These are phyloP conservation scores for Penicillium freii DNA, from an alignment of 2,329 filamentous ascomycete genomes.

Conservation along the genomic window DNA sequence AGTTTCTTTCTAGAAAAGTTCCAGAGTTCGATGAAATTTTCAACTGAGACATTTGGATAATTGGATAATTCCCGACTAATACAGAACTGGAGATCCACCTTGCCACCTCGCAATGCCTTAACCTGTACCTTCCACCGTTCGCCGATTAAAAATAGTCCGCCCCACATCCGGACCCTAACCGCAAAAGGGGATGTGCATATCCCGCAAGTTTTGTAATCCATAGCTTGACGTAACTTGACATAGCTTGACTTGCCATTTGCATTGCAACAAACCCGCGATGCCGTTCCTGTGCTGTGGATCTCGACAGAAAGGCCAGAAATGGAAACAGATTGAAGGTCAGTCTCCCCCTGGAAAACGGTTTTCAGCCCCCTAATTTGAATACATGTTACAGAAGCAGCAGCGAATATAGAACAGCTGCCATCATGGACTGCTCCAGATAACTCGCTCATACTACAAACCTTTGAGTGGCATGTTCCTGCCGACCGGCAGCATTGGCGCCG, in stretches of 20 bases:
- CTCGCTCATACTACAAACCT: constrained; percentile 63
- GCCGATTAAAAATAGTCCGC: not conserved
- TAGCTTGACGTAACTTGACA: not conserved
- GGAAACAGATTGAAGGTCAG: constrained; percentile 6
- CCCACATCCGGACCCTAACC: not conserved
- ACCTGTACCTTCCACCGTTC: not conserved
- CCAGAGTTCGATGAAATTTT: not conserved
- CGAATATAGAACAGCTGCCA: constrained; percentile 27
- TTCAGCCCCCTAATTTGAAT: not conserved
- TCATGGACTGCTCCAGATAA: constrained; percentile 38
- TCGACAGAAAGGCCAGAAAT: not conserved
- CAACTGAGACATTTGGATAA: not conserved
- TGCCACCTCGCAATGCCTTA: not conserved
- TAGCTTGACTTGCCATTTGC: not conserved
- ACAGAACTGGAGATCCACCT: not conserved
- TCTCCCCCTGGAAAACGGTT: not conserved
- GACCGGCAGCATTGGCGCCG: constrained; percentile 62
- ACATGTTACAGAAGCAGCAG: constrained; percentile 16
- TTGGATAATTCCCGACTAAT: not conserved
- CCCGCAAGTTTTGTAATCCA: not conserved
- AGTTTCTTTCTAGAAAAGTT: not conserved
- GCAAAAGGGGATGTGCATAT: not conserved
- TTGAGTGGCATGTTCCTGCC: constrained; percentile 70
- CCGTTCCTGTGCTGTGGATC: constrained; percentile 4
- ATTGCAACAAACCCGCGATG: not conserved